Base-by-base conservation (phyloP, 148 eudicot genomes). In the Fagopyrum tataricum region DNA sequence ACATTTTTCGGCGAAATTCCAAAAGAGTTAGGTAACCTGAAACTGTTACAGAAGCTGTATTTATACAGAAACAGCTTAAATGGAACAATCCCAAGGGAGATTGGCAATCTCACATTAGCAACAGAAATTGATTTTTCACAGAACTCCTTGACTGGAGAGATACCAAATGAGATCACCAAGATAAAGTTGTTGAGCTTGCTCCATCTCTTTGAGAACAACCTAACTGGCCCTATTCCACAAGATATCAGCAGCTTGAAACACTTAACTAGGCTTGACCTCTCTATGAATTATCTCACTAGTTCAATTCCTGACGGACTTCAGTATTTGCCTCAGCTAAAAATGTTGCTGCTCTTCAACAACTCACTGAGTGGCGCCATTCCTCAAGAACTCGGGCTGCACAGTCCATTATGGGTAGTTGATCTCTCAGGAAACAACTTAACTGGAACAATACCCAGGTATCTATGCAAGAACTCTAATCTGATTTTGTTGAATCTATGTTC, bases 1-100 rank as follows among this genome's bases (percentile, higher is more conserved):
- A 84, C 79, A 48, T 81, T 91, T 79, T 85, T 81, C n/a, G 91
- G 97, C 23, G 88, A 67, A 73, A 88, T 95, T 73, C 97, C 97
- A 0, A 75, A 62, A 64, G 96, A 91, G 84, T 74, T 91, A 70
- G 89, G 88, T 75, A 82, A 78, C 51, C 78, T 91, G 21, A 79
- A 47, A 79, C 81, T 21, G 70, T 78, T 95, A 42, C 71, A 15
- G 59, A 70, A 69, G 31, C 71, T 95, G 51, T 92, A 88, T 51
- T 72, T 95, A 14, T 91, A 92, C 76, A 82, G 86, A 61, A 89
- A 89, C 72, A 13, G 17, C 44, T 31, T 89, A 71, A 77, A 74
- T 7, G 90, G 93, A 70, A 82, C 84, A n/a, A 81, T 81, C n/a
- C 76, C 85, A 12, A 78, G 49, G 66, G 84, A 81, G 80, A 73